Evolutionary conservation across 495 filamentous ascomycete genomes (phyloP), one percentile per base, ranked within the genome.

Genomic region (Penicillium silybi): DNA sequence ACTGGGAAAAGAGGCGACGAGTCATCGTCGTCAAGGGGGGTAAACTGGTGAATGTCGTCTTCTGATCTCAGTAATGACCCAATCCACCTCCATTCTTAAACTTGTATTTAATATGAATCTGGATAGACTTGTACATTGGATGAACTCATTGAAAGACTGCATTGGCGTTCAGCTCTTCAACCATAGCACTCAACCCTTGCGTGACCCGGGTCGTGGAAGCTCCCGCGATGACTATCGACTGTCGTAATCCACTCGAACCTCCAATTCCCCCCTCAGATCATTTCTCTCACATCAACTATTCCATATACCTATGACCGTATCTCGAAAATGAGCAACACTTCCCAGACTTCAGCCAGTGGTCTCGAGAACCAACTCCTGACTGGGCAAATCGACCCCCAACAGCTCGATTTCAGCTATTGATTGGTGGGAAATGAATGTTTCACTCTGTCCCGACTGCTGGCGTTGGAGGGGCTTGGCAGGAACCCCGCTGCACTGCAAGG

Each of bases 21-120:
- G 66, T 78, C 9, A 68, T 78, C 47, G 71, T 80, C 44, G 68
- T 78, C 22, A 71, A 71, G 54, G 73, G 74, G 16, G 73, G 76
- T 16, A 77, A 70, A 50, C 42, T 76, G 54, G 62, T 80, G 16
- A 80, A 80, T 59, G 64, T 80, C 52, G 75, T 80, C 6, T 77
- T 76, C 45, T 75, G 56, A 60, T 37, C 44, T 43, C 27, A 6
- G 20, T n/a, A 20, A 37, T 9, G 32, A 16, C 16, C 18, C 20
- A 32, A 17, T 17, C 3, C 11, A 17, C 23, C 22, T 46, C 32
- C 45, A 39, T 46, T 47, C 20, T 40, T 9, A 17, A 42, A n/a
- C 3, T 27, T 54, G 52, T 54, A 54, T 43, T 40, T 44, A 13
- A 2, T 40, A 40, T 4, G 6, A 39, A 7, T 5, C 16, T 16